Evolutionary conservation across 1,284 basidiomycete genomes (phyloP), one percentile per base, ranked within the genome.

Genomic region (Xerocomus amazonicus): DNA sequence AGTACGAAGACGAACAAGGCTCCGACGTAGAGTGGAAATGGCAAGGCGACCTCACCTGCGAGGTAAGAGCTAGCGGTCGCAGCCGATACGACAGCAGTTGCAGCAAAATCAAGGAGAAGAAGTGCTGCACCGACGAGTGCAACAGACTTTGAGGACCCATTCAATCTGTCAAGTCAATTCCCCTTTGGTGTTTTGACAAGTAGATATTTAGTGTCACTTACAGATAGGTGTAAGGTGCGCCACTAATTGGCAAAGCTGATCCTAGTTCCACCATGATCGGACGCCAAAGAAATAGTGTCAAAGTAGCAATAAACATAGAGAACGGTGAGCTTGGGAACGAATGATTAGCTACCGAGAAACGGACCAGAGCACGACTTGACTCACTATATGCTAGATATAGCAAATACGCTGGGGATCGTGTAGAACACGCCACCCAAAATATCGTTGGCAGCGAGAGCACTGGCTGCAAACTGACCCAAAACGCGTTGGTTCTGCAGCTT

Each of bases 351-450:
- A 39, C 29, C n/a, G n/a, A 7, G 16, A 14, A n/a, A 35, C 17
- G 10, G 8, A 13, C 10, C 17, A 43, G n/a, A 34, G 44, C 40
- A 23, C 33, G 31, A 14, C 19, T 3, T 9, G 10, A 66, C 78
- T 49, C 55, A 81, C 80, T 79, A 84, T 33, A 82, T 71, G 33
- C 80, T 76, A 7, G 78, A 74, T 13, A 78, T 76, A 0, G 73
- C 76, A 16, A 83, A 75, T 2, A 87, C 79, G 1, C 78, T 78
- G 12, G 86, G 86, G 34, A 88, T 69, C 1, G 84, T 77, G 56
- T 88, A 88, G 56, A 87, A 87, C 1, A 87, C 79, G 45, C 83
- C 78, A 27, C 86, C 84, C 13, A 84, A 70, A 3, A 88, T 74
- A 8, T 78, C 85, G 54, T 85, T 86, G 6, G 84, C 86, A 8